Evolutionary conservation across 2,329 filamentous ascomycete genomes (phyloP).

Genomic region (Fusarium bulbicola): DNA sequence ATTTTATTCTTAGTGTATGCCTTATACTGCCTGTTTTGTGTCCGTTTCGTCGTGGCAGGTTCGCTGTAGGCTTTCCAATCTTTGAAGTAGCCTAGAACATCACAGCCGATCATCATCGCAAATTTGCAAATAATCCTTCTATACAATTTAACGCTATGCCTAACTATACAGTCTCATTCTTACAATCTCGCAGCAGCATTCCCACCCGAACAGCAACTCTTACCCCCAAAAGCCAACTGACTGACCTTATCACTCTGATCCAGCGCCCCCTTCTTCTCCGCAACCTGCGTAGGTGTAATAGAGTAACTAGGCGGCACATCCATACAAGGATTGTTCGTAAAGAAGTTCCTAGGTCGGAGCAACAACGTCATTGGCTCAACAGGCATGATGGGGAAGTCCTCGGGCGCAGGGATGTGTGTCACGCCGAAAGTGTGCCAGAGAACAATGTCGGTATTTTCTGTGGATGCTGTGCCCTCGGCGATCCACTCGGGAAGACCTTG

Average conservation of each 20-base stretch:
- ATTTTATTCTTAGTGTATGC: rapidly evolving
- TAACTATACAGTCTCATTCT: not conserved
- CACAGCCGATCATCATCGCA: not conserved
- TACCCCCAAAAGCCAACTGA: conserved; percentile 39
- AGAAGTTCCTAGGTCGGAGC: conserved; percentile 84
- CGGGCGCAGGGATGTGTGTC: conserved; percentile 87
- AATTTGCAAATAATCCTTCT: not conserved
- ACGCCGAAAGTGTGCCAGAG: conserved; percentile 95
- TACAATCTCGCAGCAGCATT: conserved; percentile 29
- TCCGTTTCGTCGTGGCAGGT: rapidly evolving
- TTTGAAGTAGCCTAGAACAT: too few relatives aligned
- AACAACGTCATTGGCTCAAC: conserved; percentile 85
- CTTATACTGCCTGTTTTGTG: rapidly evolving
- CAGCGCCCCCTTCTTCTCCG: conserved; percentile 34
- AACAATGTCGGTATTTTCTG: conserved; percentile 87
- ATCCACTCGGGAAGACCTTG: conserved; percentile 81
- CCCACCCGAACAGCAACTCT: conserved; percentile 25
- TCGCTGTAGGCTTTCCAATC: not conserved
- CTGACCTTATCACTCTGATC: conserved; percentile 38
- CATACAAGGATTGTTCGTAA: conserved; percentile 78
- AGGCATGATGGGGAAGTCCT: conserved; percentile 94
- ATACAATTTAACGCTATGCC: conserved; percentile 9
- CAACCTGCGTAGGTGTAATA: conserved; percentile 43
- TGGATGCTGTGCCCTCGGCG: conserved; percentile 70
- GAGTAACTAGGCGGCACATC: conserved; percentile 73